Evolutionary conservation across 2,329 filamentous ascomycete species (phyloP).

Genomic region (Cladosporium sp.): DNA sequence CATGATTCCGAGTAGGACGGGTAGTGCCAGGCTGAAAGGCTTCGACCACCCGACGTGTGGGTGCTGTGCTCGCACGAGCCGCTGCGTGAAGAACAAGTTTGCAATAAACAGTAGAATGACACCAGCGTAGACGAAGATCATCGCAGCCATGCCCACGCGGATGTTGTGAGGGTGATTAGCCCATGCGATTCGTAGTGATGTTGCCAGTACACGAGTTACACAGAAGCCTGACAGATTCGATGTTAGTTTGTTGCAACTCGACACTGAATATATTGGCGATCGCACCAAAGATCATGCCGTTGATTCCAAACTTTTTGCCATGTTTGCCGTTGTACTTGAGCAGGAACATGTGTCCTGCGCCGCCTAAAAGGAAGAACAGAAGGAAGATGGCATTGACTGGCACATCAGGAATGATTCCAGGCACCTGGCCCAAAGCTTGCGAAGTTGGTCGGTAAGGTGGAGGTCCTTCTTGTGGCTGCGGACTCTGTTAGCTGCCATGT

Average conservation of each 20-base stretch:
- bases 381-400: constrained; percentile 63
- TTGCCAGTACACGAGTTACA: constrained; percentile 45
- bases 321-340: constrained; percentile 48
- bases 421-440: constrained; percentile 55
- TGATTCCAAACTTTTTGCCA: constrained; percentile 58
- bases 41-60: constrained; percentile 66
- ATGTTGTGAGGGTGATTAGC: constrained; percentile 44
- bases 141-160: constrained; percentile 53
- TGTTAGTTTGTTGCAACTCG: constrained; percentile 21
- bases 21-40: constrained; percentile 50
- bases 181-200: constrained; percentile 53
- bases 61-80: constrained; percentile 69
- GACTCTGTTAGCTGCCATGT: neutral
- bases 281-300: constrained; percentile 48
- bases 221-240: constrained; percentile 50
- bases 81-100: constrained; percentile 73
- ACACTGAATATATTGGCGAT: neutral
- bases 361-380: constrained; percentile 52
- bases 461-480: neutral
- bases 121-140: constrained; percentile 68
- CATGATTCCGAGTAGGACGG: constrained; percentile 56
- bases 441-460: constrained; percentile 16
- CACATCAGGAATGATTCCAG: constrained; percentile 56
- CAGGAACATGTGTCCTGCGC: constrained; percentile 55
- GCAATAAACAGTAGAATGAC: constrained; percentile 71